These are phyloP conservation scores for Xanthoparmelia taractica DNA, from an alignment of 495 filamentous ascomycete genomes.

Conservation along the genomic window DNA sequence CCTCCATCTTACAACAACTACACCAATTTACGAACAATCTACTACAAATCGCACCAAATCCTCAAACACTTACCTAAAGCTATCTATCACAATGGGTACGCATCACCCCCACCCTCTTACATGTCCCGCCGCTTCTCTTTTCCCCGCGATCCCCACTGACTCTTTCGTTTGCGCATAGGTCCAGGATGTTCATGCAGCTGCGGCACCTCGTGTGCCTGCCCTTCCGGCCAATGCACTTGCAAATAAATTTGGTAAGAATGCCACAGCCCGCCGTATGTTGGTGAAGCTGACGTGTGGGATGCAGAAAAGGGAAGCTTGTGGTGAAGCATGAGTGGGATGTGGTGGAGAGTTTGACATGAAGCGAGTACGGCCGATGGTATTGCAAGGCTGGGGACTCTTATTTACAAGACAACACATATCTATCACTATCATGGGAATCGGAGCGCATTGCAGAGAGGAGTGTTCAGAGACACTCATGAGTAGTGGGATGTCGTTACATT, in stretches of 20 bases:
- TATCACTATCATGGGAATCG: too few species aligned
- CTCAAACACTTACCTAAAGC: not conserved
- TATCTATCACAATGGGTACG: constrained; percentile 9
- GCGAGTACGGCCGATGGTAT: too few species aligned
- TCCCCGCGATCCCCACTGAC: not conserved
- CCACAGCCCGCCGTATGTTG: not conserved
- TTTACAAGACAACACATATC: too few species aligned
- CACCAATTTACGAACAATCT: not conserved
- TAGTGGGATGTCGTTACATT: too few species aligned
- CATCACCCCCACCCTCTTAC: constrained; percentile 6
- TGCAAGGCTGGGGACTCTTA: too few species aligned
- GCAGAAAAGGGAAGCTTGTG: too few species aligned
- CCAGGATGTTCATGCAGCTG: constrained; percentile 28
- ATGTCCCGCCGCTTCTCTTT: not conserved
- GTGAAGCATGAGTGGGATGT: too few species aligned
- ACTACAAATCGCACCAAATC: not conserved
- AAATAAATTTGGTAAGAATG: constrained; percentile 12
- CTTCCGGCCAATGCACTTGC: constrained; percentile 25
- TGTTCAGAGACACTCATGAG: too few species aligned
- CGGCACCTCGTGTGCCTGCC: constrained; percentile 24
- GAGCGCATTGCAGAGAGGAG: too few species aligned
- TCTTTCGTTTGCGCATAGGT: constrained; percentile 4
- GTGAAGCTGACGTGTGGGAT: too few species aligned
- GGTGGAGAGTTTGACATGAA: too few species aligned
- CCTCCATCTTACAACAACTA: not conserved